phyloP scores from a whole-genome alignment of 257 asterid species.

The Penstemon newberryi region DNA sequence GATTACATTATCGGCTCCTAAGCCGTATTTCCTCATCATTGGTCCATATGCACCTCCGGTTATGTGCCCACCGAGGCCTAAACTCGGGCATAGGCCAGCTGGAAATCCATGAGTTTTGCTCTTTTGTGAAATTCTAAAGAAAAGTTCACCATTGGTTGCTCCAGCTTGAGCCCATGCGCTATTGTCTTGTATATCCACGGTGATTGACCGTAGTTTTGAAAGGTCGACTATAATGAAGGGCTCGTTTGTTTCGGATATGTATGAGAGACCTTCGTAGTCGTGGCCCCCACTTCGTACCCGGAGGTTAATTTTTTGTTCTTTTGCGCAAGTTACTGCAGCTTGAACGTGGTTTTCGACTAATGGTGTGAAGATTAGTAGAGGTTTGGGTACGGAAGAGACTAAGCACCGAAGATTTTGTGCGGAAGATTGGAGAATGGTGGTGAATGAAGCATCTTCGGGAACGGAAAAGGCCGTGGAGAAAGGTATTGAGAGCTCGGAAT shows the following conservation, averaged over 20 bases:
- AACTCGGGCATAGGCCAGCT: constrained; percentile 53
- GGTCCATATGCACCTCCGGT: constrained; percentile 65
- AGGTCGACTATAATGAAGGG: constrained; percentile 41
- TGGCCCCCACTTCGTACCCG: constrained; percentile 48
- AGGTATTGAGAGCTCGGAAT: constrained; percentile 45
- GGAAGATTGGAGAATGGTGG: constrained; percentile 36
- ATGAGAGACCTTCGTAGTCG: constrained; percentile 43
- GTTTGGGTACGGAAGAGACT: constrained; percentile 37
- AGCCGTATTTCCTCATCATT: constrained; percentile 61
- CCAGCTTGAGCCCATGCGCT: constrained; percentile 48
- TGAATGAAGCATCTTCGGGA: constrained; percentile 38
- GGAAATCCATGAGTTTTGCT: constrained; percentile 46
- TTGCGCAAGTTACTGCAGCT: constrained; percentile 40
- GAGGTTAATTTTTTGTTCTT: constrained; percentile 25
- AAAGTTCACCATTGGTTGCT: constrained; percentile 43
- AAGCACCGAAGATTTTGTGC: constrained; percentile 47
- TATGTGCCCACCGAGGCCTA: constrained; percentile 64
- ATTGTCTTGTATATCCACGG: constrained; percentile 28
- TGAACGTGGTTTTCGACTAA: constrained; percentile 41
- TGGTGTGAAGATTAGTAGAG: constrained; percentile 48
- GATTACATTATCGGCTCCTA: constrained; percentile 56
- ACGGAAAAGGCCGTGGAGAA: constrained; percentile 37
- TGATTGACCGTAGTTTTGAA: constrained; percentile 32
- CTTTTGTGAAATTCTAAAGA: constrained; percentile 35
- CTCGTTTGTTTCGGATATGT: constrained; percentile 28